Evolutionary conservation across 345 rosid genomes (phyloP).

Genomic region (Rubroshorea leprosula): DNA sequence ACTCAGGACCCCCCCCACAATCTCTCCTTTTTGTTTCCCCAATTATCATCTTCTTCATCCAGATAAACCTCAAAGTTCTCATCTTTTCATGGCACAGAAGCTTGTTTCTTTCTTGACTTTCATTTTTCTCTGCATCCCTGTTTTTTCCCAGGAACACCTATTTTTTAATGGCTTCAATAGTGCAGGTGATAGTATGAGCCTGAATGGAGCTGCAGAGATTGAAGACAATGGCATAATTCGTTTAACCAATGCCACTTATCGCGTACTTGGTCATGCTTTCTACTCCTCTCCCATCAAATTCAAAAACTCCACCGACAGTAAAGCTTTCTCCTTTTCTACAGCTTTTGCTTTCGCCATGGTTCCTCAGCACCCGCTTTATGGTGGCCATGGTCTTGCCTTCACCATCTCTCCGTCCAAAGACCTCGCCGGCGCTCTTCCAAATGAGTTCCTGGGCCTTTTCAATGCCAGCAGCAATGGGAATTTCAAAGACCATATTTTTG

Average conservation of each 20-base stretch:
- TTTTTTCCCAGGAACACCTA: constrained; percentile 20
- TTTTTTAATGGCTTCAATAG: constrained; percentile 39
- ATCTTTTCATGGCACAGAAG: neutral
- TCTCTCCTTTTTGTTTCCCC: too few species aligned
- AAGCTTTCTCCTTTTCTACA: constrained; percentile 60
- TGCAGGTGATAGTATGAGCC: constrained; percentile 26
- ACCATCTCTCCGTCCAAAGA: constrained; percentile 35
- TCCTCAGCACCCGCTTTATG: constrained; percentile 50
- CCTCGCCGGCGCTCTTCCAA: neutral
- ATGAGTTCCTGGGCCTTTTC: constrained; percentile 34
- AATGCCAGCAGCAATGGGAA: constrained; percentile 45
- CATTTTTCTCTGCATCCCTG: constrained; percentile 20
- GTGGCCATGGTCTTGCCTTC: constrained; percentile 84
- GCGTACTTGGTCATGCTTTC: constrained; percentile 64
- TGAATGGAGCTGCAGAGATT: constrained; percentile 47
- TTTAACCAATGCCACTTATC: constrained; percentile 44
- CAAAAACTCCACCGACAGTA: constrained; percentile 37
- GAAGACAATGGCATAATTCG: constrained; percentile 45
- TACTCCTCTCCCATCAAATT: constrained; percentile 43
- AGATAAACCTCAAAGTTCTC: neutral
- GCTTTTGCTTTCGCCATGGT: constrained; percentile 63
- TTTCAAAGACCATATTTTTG: constrained; percentile 53
- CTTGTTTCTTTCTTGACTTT: neutral
- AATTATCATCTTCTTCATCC: too few species aligned
- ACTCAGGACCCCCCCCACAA: neutral